Base-by-base conservation (phyloP, 257 asterid genomes). In the Primulina huaijiensis region DNA sequence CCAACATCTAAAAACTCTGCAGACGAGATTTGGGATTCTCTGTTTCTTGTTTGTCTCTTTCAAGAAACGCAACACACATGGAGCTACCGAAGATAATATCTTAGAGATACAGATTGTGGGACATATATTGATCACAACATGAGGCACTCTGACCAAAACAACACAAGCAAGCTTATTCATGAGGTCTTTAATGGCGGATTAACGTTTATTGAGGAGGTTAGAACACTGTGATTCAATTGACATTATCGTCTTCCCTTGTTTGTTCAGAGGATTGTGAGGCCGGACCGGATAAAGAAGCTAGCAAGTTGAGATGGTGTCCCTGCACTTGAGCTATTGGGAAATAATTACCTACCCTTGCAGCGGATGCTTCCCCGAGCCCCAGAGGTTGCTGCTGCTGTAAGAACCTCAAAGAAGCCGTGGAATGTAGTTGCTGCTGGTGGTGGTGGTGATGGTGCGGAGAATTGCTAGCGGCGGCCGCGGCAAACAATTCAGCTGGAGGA, bases 271-370 rank as follows among this genome's bases (percentile, higher is more conserved):
- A 65, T 23, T 83, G 85, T 30, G 85, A 84, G 2, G 85, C 92
- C 2, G 86, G 85, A 16, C 94, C 88, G 1, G 99, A 93, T 53
- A 90, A 82, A 1, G 99, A 89, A 2, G 99, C 99, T 1, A 93
- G 88, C 80, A 93, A 85, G 78, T 93, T 90, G 70, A 93, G 90
- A 83, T 93, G 99, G 76, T 84, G 88, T 5, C 98, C 98, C 77
- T 89, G 97, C 12, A 84, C 90, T 72, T 90, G 97, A 75, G 89
- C 92, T 23, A 93, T 86, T 19, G 99, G 97, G 73, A 93, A 76
- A 78, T 90, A 93, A 77, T 90, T 93, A 53, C 99, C 99, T 17
- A 90, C 90, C 76, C 99, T 86, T 1, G 99, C 97, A 0, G 98
- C 98, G 7, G 96, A 92, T 21, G 97, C 97, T 81, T 93, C 99